Conservation (phyloP, 192 early-diverging fungal species). For the Umbelopsis sp. region DNA sequence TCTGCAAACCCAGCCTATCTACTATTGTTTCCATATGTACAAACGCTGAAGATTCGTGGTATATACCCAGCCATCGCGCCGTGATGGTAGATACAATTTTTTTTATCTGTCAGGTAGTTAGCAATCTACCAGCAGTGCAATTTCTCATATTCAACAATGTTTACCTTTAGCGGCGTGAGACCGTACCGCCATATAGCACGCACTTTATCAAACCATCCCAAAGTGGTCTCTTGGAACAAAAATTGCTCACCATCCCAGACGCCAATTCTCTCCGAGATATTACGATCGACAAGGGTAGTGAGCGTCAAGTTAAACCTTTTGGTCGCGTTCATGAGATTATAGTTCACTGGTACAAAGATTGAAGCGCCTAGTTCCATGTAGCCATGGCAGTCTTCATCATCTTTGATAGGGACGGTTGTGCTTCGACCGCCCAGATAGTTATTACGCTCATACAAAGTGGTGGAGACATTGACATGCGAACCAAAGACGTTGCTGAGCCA, state of each 20-base stretch:
- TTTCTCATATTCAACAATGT: background rate
- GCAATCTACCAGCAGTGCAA: background rate
- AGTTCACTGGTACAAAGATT: constrained; percentile 63
- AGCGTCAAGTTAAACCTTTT: constrained; percentile 53
- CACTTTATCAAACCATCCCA: constrained; percentile 41
- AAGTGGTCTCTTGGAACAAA: constrained; percentile 52
- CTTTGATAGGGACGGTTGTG: constrained; percentile 32
- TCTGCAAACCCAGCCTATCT: constrained; percentile 30
- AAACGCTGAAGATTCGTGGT: constrained; percentile 39
- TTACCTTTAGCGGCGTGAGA: constrained; percentile 49
- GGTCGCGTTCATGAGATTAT: constrained; percentile 54
- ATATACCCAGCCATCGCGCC: constrained; percentile 36
- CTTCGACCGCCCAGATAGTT: constrained; percentile 60
- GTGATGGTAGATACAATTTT: constrained; percentile 28
- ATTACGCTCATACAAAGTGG: constrained; percentile 59
- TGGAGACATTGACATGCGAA: constrained; percentile 30
- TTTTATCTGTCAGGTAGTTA: constrained; percentile 31
- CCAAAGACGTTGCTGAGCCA: constrained; percentile 41
- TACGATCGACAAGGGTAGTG: constrained; percentile 32
- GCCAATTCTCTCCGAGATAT: constrained; percentile 30
- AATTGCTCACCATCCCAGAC: constrained; percentile 57
- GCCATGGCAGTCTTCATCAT: constrained; percentile 21
- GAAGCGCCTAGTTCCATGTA: constrained; percentile 64
- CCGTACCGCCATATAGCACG: constrained; percentile 51
- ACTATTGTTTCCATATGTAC: constrained; percentile 36